Evolutionary conservation across 2,329 filamentous ascomycete species (phyloP).

Genomic region (Alternaria sp.): DNA sequence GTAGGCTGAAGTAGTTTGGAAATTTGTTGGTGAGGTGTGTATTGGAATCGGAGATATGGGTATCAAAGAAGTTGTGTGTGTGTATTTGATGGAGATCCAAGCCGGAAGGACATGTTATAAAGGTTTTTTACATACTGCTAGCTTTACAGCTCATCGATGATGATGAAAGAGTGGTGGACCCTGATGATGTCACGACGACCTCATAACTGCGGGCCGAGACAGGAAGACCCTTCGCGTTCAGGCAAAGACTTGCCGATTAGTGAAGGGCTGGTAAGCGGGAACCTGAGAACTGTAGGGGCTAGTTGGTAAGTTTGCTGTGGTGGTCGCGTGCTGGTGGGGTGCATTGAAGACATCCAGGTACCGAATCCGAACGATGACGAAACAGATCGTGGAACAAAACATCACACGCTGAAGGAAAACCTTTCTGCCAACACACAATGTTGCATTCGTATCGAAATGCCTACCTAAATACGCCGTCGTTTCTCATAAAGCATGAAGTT

Average conservation of each 20-base stretch:
- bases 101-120: slow-evolving; percentile 3
- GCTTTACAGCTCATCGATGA: slow-evolving; percentile 3
- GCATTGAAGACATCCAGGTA: not conserved
- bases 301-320: not conserved
- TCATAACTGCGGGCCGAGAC: slow-evolving; percentile 20
- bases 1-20: not conserved
- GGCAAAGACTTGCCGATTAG: not conserved
- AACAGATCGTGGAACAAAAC: not conserved
- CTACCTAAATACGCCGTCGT: slow-evolving; percentile 7
- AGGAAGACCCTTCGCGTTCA: not conserved
- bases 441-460: slow-evolving; percentile 6
- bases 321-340: slow-evolving; percentile 3
- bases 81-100: not conserved
- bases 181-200: slow-evolving; percentile 32
- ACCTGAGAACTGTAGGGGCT: not conserved
- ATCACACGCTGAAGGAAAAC: not conserved
- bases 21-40: not conserved
- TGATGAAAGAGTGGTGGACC: slow-evolving; percentile 21
- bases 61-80: slow-evolving; percentile 1
- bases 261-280: not conserved
- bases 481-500: slow-evolving; percentile 19
- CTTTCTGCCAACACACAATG: not conserved
- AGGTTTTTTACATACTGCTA: not conserved
- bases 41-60: not conserved
- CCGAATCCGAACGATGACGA: not conserved